Percentiles rank a stretch among this genome's conserved stretches.
These are phyloP conservation scores for Myriosclerotinia curreyana DNA, from an alignment of 2,329 filamentous ascomycete species.

Conservation along the genomic window DNA sequence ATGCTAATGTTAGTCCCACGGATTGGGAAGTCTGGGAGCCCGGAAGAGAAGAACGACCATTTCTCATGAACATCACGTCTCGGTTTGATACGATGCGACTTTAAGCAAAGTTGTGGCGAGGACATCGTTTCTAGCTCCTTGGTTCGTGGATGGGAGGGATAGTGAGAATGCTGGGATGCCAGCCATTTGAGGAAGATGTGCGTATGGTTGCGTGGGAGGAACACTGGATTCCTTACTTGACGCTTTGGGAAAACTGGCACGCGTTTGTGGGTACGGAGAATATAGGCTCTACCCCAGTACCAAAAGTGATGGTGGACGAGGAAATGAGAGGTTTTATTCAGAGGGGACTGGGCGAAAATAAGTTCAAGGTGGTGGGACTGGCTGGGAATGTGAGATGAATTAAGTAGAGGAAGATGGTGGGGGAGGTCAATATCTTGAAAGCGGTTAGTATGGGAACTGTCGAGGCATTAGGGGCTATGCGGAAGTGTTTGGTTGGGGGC, in stretches of 20 bases:
- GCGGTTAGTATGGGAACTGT: constrained; percentile 64
- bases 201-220: constrained; percentile 60
- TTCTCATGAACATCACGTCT: constrained; percentile 59
- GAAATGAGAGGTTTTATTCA: constrained; percentile 63
- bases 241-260: constrained; percentile 46
- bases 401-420: constrained; percentile 54
- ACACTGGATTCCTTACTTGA: constrained; percentile 61
- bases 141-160: constrained; percentile 60
- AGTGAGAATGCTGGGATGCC: constrained; percentile 58
- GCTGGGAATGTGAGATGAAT: constrained; percentile 55
- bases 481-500: constrained; percentile 52
- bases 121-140: constrained; percentile 57
- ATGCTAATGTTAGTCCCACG: constrained; percentile 57
- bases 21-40: constrained; percentile 66
- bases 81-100: constrained; percentile 36
- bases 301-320: constrained; percentile 60
- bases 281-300: constrained; percentile 24
- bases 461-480: constrained; percentile 57
- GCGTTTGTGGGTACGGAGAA: constrained; percentile 17
- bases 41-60: constrained; percentile 61
- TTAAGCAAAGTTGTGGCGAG: constrained; percentile 48
- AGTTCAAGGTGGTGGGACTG: constrained; percentile 56
- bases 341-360: constrained; percentile 51
- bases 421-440: constrained; percentile 55
- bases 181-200: constrained; percentile 48